Conservation (phyloP, 1,284 basidiomycete species). For the Leccinum solheimii region DNA sequence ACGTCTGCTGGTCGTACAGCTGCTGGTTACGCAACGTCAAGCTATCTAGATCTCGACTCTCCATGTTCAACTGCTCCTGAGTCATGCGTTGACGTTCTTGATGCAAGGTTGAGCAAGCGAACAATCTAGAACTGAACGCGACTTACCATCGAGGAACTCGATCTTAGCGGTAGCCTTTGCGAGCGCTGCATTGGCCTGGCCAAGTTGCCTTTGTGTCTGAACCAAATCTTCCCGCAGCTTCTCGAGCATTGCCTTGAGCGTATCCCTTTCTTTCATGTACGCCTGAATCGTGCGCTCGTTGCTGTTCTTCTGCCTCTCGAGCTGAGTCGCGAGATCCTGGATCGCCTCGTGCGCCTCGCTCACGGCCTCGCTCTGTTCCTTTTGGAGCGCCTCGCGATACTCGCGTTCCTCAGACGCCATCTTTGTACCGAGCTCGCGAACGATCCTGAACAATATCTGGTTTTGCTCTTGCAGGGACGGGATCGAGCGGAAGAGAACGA, state of each 20-base stretch:
- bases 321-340: constrained; percentile 71
- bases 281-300: constrained; percentile 74
- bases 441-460: constrained; percentile 81
- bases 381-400: constrained; percentile 51
- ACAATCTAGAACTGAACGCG: background rate
- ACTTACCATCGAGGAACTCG: constrained; percentile 68
- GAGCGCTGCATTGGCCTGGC: constrained; percentile 62
- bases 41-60: constrained; percentile 60
- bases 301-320: constrained; percentile 69
- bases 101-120: constrained; percentile 4
- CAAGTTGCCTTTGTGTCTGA: constrained; percentile 65
- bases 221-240: constrained; percentile 70
- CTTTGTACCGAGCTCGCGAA: constrained; percentile 76
- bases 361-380: too few species aligned
- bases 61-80: constrained; percentile 59
- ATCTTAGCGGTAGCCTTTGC: constrained; percentile 83
- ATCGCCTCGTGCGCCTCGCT: constrained; percentile 62
- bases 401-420: constrained; percentile 78
- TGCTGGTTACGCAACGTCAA: constrained; percentile 65
- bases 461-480: constrained; percentile 87
- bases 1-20: constrained; percentile 67
- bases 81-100: constrained; percentile 67
- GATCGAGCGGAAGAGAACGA: constrained; percentile 87
- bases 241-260: constrained; percentile 75
- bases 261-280: constrained; percentile 85